Evolutionary conservation across 768 basidiomycete genomes (phyloP).

Genomic region (Psilocybe azurescens): DNA sequence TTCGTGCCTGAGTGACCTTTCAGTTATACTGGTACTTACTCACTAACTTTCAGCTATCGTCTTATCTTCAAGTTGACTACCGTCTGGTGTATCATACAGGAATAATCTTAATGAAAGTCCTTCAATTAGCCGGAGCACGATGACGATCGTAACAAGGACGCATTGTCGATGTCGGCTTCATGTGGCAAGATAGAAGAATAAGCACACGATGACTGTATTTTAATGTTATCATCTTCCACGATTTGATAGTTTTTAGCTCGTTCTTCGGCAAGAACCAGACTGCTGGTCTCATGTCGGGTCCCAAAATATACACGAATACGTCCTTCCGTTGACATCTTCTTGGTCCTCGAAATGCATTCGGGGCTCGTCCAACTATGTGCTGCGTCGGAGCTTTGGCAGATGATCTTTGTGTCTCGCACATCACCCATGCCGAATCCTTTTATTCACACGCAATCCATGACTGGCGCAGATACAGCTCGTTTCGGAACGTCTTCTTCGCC

Average conservation of each 20-base stretch:
- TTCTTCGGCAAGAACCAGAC: background rate
- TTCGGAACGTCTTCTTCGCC: constrained; percentile 10
- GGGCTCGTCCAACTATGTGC: constrained; percentile 4
- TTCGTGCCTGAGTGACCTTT: background rate
- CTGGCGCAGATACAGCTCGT: background rate
- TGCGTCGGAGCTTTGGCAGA: constrained; percentile 4
- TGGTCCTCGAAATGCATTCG: background rate
- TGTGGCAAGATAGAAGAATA: background rate
- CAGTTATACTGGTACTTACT: background rate
- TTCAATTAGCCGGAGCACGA: background rate
- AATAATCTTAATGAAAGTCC: background rate
- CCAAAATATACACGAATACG: background rate
- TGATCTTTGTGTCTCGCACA: constrained; percentile 9
- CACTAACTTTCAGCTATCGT: background rate
- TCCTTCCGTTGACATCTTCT: background rate
- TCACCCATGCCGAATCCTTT: constrained; percentile 3
- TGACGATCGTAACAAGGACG: background rate
- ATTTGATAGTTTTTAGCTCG: background rate
- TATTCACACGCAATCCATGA: constrained; percentile 9
- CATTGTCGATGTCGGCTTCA: background rate
- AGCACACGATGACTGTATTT: background rate
- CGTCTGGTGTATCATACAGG: background rate
- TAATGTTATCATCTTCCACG: background rate
- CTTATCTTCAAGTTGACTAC: background rate
- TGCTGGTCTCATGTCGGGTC: constrained; percentile 6